Base-by-base conservation (phyloP, 1,139 yeast species). In the Pneumocystis murina region DNA sequence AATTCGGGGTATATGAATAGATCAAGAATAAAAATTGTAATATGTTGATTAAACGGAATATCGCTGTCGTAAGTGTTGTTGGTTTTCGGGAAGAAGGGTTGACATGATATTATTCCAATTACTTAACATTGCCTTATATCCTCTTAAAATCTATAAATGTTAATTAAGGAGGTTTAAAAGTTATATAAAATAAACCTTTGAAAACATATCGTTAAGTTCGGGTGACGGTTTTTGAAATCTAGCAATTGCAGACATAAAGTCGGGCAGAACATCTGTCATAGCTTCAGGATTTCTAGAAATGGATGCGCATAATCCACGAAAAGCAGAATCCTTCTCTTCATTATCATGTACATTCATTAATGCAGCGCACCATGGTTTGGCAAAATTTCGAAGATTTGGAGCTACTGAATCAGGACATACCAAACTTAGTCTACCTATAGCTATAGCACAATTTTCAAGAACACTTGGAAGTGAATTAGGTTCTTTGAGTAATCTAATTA, bases 361-460 rank as follows among this genome's bases (percentile, higher is more conserved):
- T 64, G 81, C 82, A 16, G 81, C 76, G 67, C 89, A 81, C 95
- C 95, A 89, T 60, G 78, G 77, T 35, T 77, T 73, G 33, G 85
- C 78, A 70, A 85, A 82, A 68, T 82, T 82, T 0, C 80, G 73
- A 54, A 87, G 70, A 66, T 84, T 81, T 2, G 84, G 81, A 0
- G 86, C 80, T 61, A 84, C 77, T 58, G 79, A 78, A 33, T 82
- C 82, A 2, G 92, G 84, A 54, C 82, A 82, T 64, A 80, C 76
- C 48, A 84, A 73, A 2, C 96, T 96, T 72, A 91, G 77, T 68
- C 97, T 81, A n/a, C 97, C 97, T 65, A 92, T 77, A 59, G 97
- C 86, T 64, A 90, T 87, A n/a, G 96, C 95, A 1, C 91, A 84
- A 73, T 92, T 92, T 71, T 91, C 97, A 69, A 86, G 73, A 3